Base-by-base conservation (phyloP, 305 asterid species). In the Ajuga reptans region DNA sequence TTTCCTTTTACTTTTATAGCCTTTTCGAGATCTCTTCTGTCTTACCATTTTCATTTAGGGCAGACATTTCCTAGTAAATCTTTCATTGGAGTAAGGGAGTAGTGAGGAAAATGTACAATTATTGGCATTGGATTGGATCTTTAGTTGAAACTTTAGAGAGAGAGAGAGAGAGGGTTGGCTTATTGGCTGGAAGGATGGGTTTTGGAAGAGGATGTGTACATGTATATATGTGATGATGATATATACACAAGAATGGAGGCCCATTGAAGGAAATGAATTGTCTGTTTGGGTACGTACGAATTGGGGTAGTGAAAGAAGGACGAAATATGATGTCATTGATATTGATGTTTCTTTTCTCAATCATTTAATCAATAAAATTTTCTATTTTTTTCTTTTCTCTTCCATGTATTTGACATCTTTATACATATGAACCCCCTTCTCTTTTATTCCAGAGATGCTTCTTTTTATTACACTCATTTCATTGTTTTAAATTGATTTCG, bases 171-270 rank as follows among this genome's bases (percentile, higher is more conserved):
- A 11, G 62, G 55, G 70, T 49, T 65, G 18, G 75, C 24, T 64
- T 76, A 70, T 43, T 46, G 15, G 65, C 53, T 82, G 79, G 82
- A 52, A 65, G 77, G 59, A 37, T 67, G 76, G 67, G 56, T 69
- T 74, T 66, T 73, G 77, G 87, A 74, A 67, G 84, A 75, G 82
- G 84, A 68, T 79, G 66, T 79, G 86, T 81, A 81, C 77, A 54
- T 85, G 83, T 77, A 79, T 72, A 77, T 78, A 80, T 79, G 77
- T 78, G 75, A n/a, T 72, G 81, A 75, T 72, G 67, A 75, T 76
- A 79, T 79, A 83, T 75, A 85, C 77, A 79, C 65, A 76, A 62
- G 9, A 18, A 81, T 62, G 79, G 81, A 78, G 73, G 73, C 24
- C 66, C 39, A 66, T 57, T 62, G 73, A 76, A 62, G 75, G 67